phyloP scores from a whole-genome alignment of 805 yeast genomes.

The Barnettozyma wickerhamii region DNA sequence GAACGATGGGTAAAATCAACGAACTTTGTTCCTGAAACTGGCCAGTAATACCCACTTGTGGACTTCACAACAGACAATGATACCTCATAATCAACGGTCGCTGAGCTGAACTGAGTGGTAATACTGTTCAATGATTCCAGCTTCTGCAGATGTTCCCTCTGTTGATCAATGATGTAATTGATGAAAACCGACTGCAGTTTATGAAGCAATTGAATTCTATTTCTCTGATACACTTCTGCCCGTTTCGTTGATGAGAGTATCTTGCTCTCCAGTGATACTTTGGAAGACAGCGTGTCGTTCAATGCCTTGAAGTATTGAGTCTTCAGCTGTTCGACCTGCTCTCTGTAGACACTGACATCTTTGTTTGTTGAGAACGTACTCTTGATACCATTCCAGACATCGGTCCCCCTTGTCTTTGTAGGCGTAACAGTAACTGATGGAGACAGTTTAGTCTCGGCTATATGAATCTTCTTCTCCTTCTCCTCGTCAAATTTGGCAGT shows the following conservation, averaged over 20 bases:
- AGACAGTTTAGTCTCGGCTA: background rate
- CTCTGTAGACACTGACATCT: conserved; percentile 9
- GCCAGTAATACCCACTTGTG: conserved; percentile 25
- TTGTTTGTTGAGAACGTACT: conserved; percentile 11
- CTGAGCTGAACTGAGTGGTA: conserved; percentile 2
- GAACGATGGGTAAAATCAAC: conserved; percentile 7
- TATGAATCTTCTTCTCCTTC: background rate
- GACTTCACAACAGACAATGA: conserved; percentile 1
- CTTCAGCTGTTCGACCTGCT: conserved; percentile 9
- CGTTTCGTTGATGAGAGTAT: conserved; percentile 6
- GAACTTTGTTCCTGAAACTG: conserved; percentile 14
- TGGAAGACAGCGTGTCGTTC: conserved; percentile 2
- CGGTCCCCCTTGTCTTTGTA: conserved; percentile 1
- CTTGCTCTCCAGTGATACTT: conserved; percentile 11
- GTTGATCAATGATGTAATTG: conserved; percentile 7
- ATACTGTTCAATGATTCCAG: conserved; percentile 1
- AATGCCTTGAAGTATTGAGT: conserved; percentile 9
- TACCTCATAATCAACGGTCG: conserved; percentile 10
- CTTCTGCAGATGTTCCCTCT: conserved; percentile 2
- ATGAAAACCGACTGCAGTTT: conserved; percentile 11
- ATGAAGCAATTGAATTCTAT: conserved; percentile 15
- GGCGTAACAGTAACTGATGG: background rate
- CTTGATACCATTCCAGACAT: conserved; percentile 18
- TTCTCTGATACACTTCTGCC: conserved; percentile 17
- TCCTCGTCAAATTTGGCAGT: conserved; percentile 14